Base-by-base conservation (phyloP, 257 asterid species). In the Capsicum baccatum region DNA sequence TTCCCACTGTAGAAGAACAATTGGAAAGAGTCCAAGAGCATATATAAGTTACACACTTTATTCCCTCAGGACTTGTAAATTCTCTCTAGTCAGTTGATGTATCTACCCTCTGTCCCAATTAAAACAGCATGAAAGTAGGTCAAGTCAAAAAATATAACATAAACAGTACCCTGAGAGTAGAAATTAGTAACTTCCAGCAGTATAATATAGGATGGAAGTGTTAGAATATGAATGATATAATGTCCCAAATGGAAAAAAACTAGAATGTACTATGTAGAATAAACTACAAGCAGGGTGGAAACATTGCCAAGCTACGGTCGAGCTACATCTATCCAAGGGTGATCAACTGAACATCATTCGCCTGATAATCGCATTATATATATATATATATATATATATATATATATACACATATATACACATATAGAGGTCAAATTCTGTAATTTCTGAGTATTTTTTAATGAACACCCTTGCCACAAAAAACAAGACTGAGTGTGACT, bases 11-110 rank as follows among this genome's bases (percentile, higher is more conserved):
- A 73, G 42, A 52, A 79, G 57, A 66, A 19, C 86, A 79, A 56
- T 54, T 39, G 4, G 19, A 11, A n/a, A 4, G 60, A 70, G 78
- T 63, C 55, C 57, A 12, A 55, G 74, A 84, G 54, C 80, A 74
- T 52, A 16, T 78, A 73, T 19, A 33, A 50, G 78, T 71, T 68
- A 86, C 90, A 37, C 81, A 97, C 99, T 94, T 97, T 85, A 89
- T 90, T 81, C 99, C 98, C 19, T 89, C 97, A 57, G 97, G 90
- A 80, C 92, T 83, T 74, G 88, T 91, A 88, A n/a, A n/a, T n/a
- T n/a, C n/a, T n/a, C n/a, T n/a, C n/a, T n/a, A n/a, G n/a, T n/a
- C n/a, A n/a, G n/a, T n/a, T n/a, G n/a, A n/a, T n/a, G n/a, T n/a
- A n/a, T n/a, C n/a, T n/a, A n/a, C n/a, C n/a, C n/a, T n/a, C n/a